A percentile compares a stretch with the other conserved stretches of the same genome.
Evolutionary conservation across 1,284 basidiomycete species (phyloP).

Genomic region (Uromyces viciae-fabae): DNA sequence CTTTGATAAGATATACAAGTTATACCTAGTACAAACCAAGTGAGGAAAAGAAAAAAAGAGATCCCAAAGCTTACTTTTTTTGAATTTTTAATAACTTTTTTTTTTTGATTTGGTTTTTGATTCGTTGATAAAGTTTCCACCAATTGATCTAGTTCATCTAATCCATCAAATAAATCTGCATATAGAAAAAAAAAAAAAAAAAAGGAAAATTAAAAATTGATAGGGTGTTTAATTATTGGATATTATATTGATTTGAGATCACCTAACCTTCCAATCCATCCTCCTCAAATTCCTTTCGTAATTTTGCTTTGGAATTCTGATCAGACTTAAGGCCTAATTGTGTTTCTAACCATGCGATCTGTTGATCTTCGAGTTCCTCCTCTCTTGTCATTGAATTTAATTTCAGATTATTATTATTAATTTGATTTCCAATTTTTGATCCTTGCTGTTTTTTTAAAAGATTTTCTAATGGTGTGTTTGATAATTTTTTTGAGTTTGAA

Average conservation of each 20-base stretch:
- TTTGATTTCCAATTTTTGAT: neutral
- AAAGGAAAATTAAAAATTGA: neutral
- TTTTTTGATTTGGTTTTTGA: neutral
- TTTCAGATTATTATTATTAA: neutral
- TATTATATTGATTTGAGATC: neutral
- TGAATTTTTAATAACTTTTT: neutral
- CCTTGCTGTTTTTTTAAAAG: constrained; percentile 21
- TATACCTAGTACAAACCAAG: neutral
- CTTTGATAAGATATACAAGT: neutral
- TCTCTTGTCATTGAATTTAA: constrained; percentile 18
- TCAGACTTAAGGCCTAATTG: constrained; percentile 34
- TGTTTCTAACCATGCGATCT: constrained; percentile 43
- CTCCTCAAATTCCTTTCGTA: constrained; percentile 37
- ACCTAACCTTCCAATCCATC: constrained; percentile 41
- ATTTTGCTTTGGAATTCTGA: constrained; percentile 32
- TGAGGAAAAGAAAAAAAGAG: neutral
- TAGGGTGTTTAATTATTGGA: neutral
- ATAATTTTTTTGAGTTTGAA: constrained; percentile 18
- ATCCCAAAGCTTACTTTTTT: constrained; percentile 1
- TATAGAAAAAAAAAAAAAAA: neutral
- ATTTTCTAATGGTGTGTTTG: constrained; percentile 11
- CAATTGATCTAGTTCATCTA: constrained; percentile 36
- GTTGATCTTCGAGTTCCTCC: constrained; percentile 33
- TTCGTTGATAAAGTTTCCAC: constrained; percentile 10
- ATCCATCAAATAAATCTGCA: constrained; percentile 41